Conservation (phyloP, 2,329 filamentous ascomycete genomes). For the Cercospora janseana region DNA sequence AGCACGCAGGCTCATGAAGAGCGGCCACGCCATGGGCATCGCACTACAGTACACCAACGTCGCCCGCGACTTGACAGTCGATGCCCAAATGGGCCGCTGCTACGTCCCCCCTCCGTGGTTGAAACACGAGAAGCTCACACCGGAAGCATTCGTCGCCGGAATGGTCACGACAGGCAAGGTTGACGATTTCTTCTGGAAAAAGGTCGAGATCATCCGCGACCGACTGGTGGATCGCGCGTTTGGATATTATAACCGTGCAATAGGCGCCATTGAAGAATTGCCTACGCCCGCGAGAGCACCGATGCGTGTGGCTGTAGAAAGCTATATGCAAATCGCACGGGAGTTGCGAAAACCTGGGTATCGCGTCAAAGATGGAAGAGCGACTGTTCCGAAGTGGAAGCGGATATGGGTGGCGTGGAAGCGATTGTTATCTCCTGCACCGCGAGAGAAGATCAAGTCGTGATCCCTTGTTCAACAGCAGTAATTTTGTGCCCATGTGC, state of each 20-base stretch:
- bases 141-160: conserved; percentile 53
- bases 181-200: conserved; percentile 46
- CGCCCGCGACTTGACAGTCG: conserved; percentile 67
- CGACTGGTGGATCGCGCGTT: conserved; percentile 62
- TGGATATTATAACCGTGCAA: conserved; percentile 55
- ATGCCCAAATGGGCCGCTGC: conserved; percentile 63
- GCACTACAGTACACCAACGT: conserved; percentile 78
- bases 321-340: conserved; percentile 72
- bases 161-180: conserved; percentile 26
- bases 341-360: conserved; percentile 52
- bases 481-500: too few species aligned
- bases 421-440: conserved; percentile 44
- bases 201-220: conserved; percentile 52
- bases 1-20: conserved; percentile 50
- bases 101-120: conserved; percentile 69
- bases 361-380: conserved; percentile 44
- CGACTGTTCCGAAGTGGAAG: conserved; percentile 49
- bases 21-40: conserved; percentile 66
- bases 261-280: conserved; percentile 59
- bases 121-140: conserved; percentile 54
- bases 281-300: conserved; percentile 61
- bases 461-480: background rate
- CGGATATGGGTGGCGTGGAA: conserved; percentile 60
- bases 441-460: background rate
- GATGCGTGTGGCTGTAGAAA: conserved; percentile 68